Conservation (phyloP, 495 filamentous ascomycete genomes). For the Articulospora tetracladia region DNA sequence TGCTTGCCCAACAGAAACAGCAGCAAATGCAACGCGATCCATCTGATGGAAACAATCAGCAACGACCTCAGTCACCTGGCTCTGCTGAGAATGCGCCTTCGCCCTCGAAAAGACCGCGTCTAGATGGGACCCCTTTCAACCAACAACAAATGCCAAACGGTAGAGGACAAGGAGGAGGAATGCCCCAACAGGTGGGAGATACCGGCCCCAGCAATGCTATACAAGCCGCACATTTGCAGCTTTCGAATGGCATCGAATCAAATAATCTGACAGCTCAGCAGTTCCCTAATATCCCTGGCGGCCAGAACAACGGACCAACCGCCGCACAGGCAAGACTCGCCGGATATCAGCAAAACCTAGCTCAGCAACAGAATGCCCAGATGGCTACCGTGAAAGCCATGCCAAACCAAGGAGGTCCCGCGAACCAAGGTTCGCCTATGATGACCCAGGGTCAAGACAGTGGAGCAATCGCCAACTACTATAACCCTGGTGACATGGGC, state of each 20-base stretch:
- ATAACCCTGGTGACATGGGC: conserved; percentile 57
- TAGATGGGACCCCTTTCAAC: conserved; percentile 70
- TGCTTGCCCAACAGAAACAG: conserved; percentile 56
- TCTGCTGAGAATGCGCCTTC: conserved; percentile 86
- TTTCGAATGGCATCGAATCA: conserved; percentile 73
- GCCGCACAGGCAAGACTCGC: conserved; percentile 75
- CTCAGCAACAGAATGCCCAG: conserved; percentile 72
- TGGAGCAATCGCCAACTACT: conserved; percentile 61
- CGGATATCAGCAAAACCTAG: conserved; percentile 79
- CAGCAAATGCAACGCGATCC: conserved; percentile 81
- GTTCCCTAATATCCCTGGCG: conserved; percentile 66
- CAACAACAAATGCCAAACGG: conserved; percentile 70
- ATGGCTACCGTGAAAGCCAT: conserved; percentile 62
- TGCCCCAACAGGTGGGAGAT: conserved; percentile 64
- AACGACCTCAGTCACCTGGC: conserved; percentile 76
- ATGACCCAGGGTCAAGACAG: conserved; percentile 65
- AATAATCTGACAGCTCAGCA: conserved; percentile 69
- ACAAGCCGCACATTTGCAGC: conserved; percentile 59
- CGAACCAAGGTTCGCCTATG: conserved; percentile 74
- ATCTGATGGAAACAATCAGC: conserved; percentile 79
- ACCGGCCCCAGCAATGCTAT: conserved; percentile 42
- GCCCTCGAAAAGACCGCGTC: conserved; percentile 84
- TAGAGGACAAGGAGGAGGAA: conserved; percentile 60
- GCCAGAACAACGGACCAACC: conserved; percentile 28
- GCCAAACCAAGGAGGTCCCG: conserved; percentile 46